phyloP scores from a whole-genome alignment of 352 stramenopile genomes.

The Pythium dissimile region DNA sequence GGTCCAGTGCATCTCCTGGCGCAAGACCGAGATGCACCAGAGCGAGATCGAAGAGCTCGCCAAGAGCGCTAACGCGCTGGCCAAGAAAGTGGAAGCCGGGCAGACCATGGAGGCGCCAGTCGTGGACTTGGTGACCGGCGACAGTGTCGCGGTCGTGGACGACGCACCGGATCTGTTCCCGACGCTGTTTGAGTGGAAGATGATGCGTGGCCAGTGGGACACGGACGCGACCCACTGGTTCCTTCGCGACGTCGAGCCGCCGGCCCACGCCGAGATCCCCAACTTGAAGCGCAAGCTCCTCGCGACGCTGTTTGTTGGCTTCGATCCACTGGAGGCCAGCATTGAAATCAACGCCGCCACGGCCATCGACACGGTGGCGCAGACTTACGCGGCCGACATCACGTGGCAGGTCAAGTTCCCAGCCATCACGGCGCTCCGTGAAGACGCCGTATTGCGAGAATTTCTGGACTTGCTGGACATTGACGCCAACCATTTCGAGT shows the following conservation, averaged over 20 bases:
- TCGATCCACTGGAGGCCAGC: conserved; percentile 21
- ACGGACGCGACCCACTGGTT: conserved; percentile 44
- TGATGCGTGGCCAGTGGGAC: conserved; percentile 50
- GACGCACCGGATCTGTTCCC: conserved; percentile 7
- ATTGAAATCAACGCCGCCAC: conserved; percentile 28
- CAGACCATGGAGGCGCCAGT: conserved; percentile 10
- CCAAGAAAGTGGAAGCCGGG: conserved; percentile 30
- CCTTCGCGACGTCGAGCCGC: conserved; percentile 37
- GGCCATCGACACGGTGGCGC: conserved; percentile 26
- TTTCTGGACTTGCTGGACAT: conserved; percentile 33
- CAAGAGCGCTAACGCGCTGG: conserved; percentile 34
- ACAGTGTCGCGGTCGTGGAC: conserved; percentile 1
- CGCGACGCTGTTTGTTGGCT: conserved; percentile 23
- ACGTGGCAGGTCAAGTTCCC: conserved; percentile 28
- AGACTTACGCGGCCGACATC: conserved; percentile 31
- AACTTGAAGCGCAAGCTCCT: conserved; percentile 12
- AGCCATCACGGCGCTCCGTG: conserved; percentile 25
- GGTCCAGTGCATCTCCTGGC: conserved; percentile 47
- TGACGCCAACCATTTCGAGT: conserved; percentile 28
- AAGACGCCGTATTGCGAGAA: conserved; percentile 29
- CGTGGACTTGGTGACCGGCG: not conserved
- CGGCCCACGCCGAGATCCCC: not conserved
- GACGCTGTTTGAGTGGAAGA: conserved; percentile 56
- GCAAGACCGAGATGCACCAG: conserved; percentile 38
- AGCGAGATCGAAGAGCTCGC: conserved; percentile 18